Conservation (phyloP, 2,329 filamentous ascomycete genomes). For the Alternaria sp. region DNA sequence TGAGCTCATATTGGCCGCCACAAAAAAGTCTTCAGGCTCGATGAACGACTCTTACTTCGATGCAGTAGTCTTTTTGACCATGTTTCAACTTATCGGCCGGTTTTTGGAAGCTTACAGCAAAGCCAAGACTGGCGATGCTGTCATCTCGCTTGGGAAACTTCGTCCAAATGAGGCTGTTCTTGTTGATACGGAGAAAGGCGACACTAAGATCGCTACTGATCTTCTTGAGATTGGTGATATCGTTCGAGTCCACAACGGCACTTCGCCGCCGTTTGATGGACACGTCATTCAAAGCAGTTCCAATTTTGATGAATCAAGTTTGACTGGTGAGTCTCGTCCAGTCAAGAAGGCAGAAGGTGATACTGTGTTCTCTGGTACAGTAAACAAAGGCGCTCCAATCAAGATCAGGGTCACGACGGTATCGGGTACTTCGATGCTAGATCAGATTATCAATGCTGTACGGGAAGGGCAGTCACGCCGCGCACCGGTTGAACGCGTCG, state of each 20-base stretch:
- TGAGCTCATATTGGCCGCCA: conserved; percentile 70
- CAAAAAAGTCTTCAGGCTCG: conserved; percentile 46
- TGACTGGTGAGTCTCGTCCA: conserved; percentile 79
- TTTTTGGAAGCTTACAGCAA: conserved; percentile 90
- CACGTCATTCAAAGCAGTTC: conserved; percentile 64
- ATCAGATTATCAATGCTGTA: conserved; percentile 79
- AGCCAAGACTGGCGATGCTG: conserved; percentile 85
- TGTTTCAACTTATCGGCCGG: conserved; percentile 80
- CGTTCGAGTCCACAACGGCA: conserved; percentile 78
- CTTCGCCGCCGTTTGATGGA: conserved; percentile 86
- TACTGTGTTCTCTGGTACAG: conserved; percentile 74
- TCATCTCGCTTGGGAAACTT: conserved; percentile 79
- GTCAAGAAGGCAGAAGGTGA: conserved; percentile 71
- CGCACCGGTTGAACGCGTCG: conserved; percentile 78
- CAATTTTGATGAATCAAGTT: conserved; percentile 86
- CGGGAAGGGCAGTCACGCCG: conserved; percentile 79
- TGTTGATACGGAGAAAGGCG: conserved; percentile 58
- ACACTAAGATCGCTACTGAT: conserved; percentile 66
- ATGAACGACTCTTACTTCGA: conserved; percentile 75
- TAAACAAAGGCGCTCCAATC: conserved; percentile 73
- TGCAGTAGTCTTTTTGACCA: conserved; percentile 87
- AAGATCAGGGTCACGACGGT: conserved; percentile 70
- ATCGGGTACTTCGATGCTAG: conserved; percentile 76
- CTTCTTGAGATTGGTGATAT: conserved; percentile 64
- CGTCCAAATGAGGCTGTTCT: conserved; percentile 79